Conservation (phyloP, 768 basidiomycete genomes). For the Trametes punicea region DNA sequence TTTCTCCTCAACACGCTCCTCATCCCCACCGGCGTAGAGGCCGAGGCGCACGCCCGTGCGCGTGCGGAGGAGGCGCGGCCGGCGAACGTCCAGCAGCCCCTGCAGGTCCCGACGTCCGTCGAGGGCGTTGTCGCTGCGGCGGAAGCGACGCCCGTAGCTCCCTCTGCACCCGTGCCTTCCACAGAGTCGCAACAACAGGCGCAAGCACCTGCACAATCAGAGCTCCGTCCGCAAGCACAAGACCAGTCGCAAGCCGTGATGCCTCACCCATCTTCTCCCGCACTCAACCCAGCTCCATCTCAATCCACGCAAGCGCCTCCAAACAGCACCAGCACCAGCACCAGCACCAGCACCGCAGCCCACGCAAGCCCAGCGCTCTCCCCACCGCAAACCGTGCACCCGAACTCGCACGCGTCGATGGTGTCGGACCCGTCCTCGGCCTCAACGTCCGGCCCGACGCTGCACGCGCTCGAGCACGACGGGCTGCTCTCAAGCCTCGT, state of each 20-base stretch:
- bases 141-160: background rate
- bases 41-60: background rate
- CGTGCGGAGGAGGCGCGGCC: constrained; percentile 12
- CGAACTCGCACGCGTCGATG: constrained; percentile 71
- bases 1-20: constrained; percentile 77
- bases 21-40: constrained; percentile 36
- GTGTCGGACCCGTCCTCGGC: constrained; percentile 51
- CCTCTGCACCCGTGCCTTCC: background rate
- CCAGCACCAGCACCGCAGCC: background rate
- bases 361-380: constrained; percentile 2
- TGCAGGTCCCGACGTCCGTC: constrained; percentile 7
- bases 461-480: constrained; percentile 46
- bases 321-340: background rate
- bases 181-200: background rate
- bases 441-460: constrained; percentile 46
- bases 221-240: background rate
- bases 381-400: constrained; percentile 43
- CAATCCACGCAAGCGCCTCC: too few species aligned
- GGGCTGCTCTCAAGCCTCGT: constrained; percentile 50
- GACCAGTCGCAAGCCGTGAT: constrained; percentile 1
- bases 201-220: background rate
- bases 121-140: background rate
- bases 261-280: constrained; percentile 4
- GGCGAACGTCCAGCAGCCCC: constrained; percentile 7
- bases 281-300: background rate